phyloP scores from a whole-genome alignment of 768 basidiomycete genomes.

The Boletus rubroflammeus region DNA sequence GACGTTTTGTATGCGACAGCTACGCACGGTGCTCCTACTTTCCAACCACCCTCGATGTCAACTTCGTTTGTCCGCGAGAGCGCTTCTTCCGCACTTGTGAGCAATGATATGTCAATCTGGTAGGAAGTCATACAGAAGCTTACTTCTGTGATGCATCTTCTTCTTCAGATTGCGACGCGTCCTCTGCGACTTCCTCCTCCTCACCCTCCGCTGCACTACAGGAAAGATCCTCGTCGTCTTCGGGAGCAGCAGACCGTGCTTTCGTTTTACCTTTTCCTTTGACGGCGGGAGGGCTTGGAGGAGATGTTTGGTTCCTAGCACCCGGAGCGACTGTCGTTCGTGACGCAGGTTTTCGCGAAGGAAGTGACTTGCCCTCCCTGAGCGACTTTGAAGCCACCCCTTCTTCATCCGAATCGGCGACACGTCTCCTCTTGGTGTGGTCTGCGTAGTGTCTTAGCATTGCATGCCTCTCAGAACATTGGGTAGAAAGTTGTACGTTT shows the following conservation, averaged over 20 bases:
- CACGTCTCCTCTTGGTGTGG: constrained; percentile 48
- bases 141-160: constrained; percentile 65
- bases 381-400: not conserved
- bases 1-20: not conserved
- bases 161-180: constrained; percentile 42
- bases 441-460: constrained; percentile 16
- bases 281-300: constrained; percentile 1
- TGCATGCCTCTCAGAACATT: not conserved
- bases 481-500: constrained; percentile 13
- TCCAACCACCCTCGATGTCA: constrained; percentile 82
- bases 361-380: not conserved
- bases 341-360: not conserved
- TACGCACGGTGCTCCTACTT: constrained; percentile 76
- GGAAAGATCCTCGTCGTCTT: constrained; percentile 33
- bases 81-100: constrained; percentile 62
- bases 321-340: not conserved
- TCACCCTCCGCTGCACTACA: constrained; percentile 38
- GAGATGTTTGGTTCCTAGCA: not conserved
- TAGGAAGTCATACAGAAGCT: constrained; percentile 8
- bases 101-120: not conserved
- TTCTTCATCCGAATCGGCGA: constrained; percentile 56
- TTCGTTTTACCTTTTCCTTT: constrained; percentile 22
- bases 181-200: constrained; percentile 39
- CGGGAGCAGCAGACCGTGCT: constrained; percentile 11
- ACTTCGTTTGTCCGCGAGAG: constrained; percentile 60